Base-by-base conservation (phyloP, 148 eudicot species). In the Vaccinium darrowii region DNA sequence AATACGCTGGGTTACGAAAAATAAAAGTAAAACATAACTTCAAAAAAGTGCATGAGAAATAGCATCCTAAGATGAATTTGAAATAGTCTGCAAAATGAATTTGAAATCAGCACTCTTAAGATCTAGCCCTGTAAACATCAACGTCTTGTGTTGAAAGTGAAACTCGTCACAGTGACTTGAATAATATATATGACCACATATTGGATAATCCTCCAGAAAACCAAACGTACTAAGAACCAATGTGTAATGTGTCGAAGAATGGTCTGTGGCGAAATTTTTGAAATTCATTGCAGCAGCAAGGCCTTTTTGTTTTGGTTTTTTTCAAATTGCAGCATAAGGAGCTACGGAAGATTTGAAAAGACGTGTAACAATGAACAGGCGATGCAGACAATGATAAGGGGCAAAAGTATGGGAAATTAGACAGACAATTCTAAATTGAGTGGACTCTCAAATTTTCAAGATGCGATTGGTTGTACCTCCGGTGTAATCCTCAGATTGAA, bases 401-500 rank as follows among this genome's bases (percentile, higher is more conserved):
- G 10, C 53, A 53, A 8, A 78, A 52, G 39, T 23, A 8, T 53
- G 62, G 81, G 21, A 30, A 78, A 78, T 52, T 30, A 78, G 39
- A 76, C 50, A 14, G 30, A 78, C 58, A 18, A 78, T 23, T 53
- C 27, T 51, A 53, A 78, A 78, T 52, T 33, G 63, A 76, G 16
- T 19, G 50, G 50, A 72, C 13, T 75, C 78, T 75, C 78, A 75
- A 75, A 43, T 7, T 75, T 39, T 71, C 39, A 71, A 30, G 75
- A 30, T 4, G 7, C 39, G 1, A 71, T 71, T 71, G 27, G 78
- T 75, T 30, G 78, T 49, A 51, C 84, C 27, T 47, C 23, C 0
- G 16, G 27, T 1, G 27, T n/a, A 76, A 49, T 8, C 84, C 57
- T 67, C 58, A n/a, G 19, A 43, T 47, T 62, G 83, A 62, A 81